Evolutionary conservation across 352 stramenopile genomes (phyloP), one percentile per base, ranked within the genome.

Genomic region (Globisporangium sylvaticum): DNA sequence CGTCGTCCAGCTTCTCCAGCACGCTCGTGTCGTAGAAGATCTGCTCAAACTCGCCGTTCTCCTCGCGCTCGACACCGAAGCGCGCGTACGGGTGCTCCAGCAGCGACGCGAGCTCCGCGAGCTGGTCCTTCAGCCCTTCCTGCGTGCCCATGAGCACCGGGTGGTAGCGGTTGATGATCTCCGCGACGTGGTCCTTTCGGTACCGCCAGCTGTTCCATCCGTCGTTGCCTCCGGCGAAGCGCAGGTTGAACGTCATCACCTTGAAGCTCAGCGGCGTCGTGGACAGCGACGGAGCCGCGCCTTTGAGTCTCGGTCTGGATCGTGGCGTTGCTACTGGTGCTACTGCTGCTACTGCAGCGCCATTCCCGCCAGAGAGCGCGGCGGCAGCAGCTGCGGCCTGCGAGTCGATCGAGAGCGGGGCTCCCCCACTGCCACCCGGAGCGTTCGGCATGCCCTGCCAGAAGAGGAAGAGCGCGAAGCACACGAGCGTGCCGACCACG

Each of bases 191-290:
- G 53, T 89, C 79, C 65, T 92, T 91, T 57, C 83, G 81, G 64
- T 80, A 90, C 5, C 70, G 63, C 83, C 84, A 92, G 67, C 81
- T 80, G 71, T 91, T 90, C 58, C 63, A 72, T 15, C 83, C 84
- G 65, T 92, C 84, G 44, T 73, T 83, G 3, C 69, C 84, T 22
- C 82, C 80, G 2, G 81, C 84, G 64, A 89, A 92, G 56, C 84
- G 80, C 66, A 92, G 62, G 74, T 92, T 92, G 70, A 92, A 92
- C n/a, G 84, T 92, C 84, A 92, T 92, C 65, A 92, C 70, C 60
- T 89, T 88, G 64, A 95, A 70, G 53, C 71, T 83, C 56, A 83
- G 59, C 18, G 82, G 77, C 44, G 78, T 73, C n/a, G 75, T 73
- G 44, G 72, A 61, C 64, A 70, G 58, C 37, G 71, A 54, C 4